Evolutionary conservation across 2,329 filamentous ascomycete genomes (phyloP).

Genomic region (Tolypocladium nubicola): DNA sequence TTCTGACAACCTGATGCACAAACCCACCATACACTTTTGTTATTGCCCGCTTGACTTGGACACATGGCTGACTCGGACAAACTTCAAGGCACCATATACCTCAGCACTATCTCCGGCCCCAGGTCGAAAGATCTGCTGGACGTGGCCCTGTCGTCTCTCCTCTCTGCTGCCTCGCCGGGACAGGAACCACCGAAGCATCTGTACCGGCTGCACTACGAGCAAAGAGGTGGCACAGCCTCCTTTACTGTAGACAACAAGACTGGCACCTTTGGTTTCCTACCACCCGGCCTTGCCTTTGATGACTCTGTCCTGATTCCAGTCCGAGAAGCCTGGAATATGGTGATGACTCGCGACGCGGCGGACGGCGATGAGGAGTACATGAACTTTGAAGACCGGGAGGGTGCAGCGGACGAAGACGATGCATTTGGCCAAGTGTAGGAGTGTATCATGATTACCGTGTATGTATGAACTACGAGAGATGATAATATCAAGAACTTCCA

Average conservation of each 20-base stretch:
- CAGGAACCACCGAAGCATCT: conserved; percentile 23
- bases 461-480: neutral
- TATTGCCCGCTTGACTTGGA: conserved; percentile 2
- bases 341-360: conserved; percentile 41
- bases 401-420: conserved; percentile 45
- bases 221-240: conserved; percentile 21
- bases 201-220: conserved; percentile 47
- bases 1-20: conserved; percentile 82
- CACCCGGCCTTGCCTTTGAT: conserved; percentile 61
- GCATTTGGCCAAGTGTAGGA: conserved; percentile 24
- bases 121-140: conserved; percentile 26
- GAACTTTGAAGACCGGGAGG: conserved; percentile 67
- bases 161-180: conserved; percentile 19
- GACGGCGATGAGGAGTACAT: conserved; percentile 50
- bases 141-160: conserved; percentile 29
- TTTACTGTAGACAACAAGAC: conserved; percentile 28
- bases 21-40: conserved; percentile 7
- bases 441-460: neutral
- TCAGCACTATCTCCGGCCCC: conserved; percentile 24
- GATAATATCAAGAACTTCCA: neutral
- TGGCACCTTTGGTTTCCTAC: conserved; percentile 46
- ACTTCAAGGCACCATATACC: conserved; percentile 21
- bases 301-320: conserved; percentile 60
- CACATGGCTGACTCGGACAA: conserved; percentile 19
- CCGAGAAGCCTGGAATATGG: conserved; percentile 55